Evolutionary conservation across 208 protist species (phyloP).

Genomic region (Leptomonas seymouri): DNA sequence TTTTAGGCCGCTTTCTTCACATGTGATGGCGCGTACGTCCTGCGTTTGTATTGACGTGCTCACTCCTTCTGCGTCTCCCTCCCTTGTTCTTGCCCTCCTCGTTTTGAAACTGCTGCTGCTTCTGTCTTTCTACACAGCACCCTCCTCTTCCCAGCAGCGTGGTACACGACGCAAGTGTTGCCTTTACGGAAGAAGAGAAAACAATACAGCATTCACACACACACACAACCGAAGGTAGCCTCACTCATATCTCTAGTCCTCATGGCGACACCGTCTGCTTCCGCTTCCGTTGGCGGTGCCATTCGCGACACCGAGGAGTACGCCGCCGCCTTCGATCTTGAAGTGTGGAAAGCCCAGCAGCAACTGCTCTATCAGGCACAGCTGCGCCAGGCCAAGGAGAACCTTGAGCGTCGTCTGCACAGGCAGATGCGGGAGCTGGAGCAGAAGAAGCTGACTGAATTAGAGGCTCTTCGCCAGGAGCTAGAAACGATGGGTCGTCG

Average conservation of each 20-base stretch:
- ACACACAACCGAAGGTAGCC: too few species aligned
- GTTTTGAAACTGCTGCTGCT: not conserved
- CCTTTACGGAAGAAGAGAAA: not conserved
- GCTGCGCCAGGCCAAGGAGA: slow-evolving; percentile 65
- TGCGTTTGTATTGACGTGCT: not conserved
- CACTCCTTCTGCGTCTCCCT: not conserved
- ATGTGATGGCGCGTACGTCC: not conserved
- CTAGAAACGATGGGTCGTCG: slow-evolving; percentile 70
- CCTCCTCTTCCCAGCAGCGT: too few species aligned
- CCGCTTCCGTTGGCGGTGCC: slow-evolving; percentile 23
- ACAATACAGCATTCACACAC: too few species aligned
- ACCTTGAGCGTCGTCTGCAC: slow-evolving; percentile 51
- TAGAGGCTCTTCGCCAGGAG: slow-evolving; percentile 62
- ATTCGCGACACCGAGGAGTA: slow-evolving; percentile 85
- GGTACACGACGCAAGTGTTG: too few species aligned
- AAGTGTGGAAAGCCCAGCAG: slow-evolving; percentile 93
- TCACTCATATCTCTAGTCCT: not conserved
- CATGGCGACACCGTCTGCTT: slow-evolving; percentile 14
- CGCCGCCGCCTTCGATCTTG: slow-evolving; percentile 85
- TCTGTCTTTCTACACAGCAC: not conserved
- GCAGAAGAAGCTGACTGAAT: slow-evolving; percentile 34
- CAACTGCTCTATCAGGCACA: slow-evolving; percentile 68
- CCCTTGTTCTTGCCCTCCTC: slow-evolving; percentile 8
- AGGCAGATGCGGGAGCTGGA: slow-evolving; percentile 40
- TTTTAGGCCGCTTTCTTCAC: not conserved